Evolutionary conservation across 2,329 filamentous ascomycete genomes (phyloP), one percentile per base, ranked within the genome.

Genomic region (Cercospora sp.): DNA sequence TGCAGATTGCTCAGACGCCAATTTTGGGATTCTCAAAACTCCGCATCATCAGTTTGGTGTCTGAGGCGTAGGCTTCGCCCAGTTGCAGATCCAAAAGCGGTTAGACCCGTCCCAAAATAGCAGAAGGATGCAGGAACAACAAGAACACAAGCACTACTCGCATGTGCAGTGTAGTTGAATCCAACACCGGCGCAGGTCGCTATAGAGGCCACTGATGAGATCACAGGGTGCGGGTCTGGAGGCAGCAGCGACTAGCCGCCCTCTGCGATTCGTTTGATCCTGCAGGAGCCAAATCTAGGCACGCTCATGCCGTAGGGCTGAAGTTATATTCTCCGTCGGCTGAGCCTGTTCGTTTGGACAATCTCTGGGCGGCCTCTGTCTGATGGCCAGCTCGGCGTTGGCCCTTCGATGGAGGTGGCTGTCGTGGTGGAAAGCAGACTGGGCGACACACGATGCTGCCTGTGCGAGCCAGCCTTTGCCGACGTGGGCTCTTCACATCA

Each of bases 111-210:
- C 10, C 23, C 53, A 40, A 53, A 53, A 53, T 57, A 57, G 53
- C 23, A 12, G 61, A 64, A 64, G 62, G 62, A 64, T 64, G 20
- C 48, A 64, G 62, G 31, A 57, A 64, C 62, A 64, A 45, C 51
- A 64, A 28, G 18, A 28, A 40, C 31, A 57, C 51, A 40, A 55
- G 48, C 28, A 33, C 51, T 31, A 42, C 62, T 26, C 33, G 51
- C 62, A 58, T 18, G 31, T 57, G 45, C 51, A n/a, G 31, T 42
- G 45, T 16, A 40, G 33, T 55, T 8, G 5, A 23, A 33, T 36
- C 9, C 40, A 57, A 55, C 31, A 55, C 7, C 48, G 60, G 42
- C 60, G 20, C 12, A 63, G 16, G 28, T n/a, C 45, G 45, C 7
- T 23, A 6, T 51, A 13, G 45, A 51, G 45, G 45, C 45, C 45